Evolutionary conservation across 345 rosid species (phyloP), one percentile per base, ranked within the genome.

Genomic region (Trapa bicornis): DNA sequence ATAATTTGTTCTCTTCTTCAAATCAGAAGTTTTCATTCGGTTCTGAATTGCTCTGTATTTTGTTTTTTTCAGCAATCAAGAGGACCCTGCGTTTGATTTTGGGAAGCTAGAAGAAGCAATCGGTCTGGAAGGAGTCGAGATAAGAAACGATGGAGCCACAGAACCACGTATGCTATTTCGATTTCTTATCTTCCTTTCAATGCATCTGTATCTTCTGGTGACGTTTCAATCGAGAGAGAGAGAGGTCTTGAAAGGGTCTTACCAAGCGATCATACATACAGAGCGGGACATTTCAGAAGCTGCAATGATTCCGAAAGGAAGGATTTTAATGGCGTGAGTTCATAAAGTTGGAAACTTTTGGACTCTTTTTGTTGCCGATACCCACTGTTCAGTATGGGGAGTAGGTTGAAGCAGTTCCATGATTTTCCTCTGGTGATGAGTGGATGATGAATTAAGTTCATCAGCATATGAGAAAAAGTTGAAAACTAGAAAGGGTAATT

Each of bases 101-200:
- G 99, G 99, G 65, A 97, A 89, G 87, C 89, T 94, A 48, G 97
- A 94, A 80, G 99, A 91, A 80, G 99, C 99, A 75, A 90, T 93
- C 63, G 89, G 86, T 69, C 78, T 94, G 78, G 89, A 87, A 81
- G 99, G 97, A 75, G 84, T 83, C 53, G 80, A 83, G 85, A 77
- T 81, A 69, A 80, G 92, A 67, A 85, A 86, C 79, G 96, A 91
- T 72, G 99, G 89, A 80, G 77, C 80, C 36, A 88, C 82, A 83
- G 78, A 87, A 81, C 77, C 92, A 87, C 66, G 70, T 68, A 48
- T 32, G 70, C 42, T 66, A 38, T 37, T 87, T 74, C 87, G 57
- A 33, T 52, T 61, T 45, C 48, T 45, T 45, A 11, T 45, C 48
- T 13, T 45, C 48, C 77, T 64, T 70, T n/a, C 50, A 65, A 66